These are phyloP conservation scores for Guadua angustifolia DNA, from an alignment of 176 grass and related monocot genomes.

Conservation along the genomic window DNA sequence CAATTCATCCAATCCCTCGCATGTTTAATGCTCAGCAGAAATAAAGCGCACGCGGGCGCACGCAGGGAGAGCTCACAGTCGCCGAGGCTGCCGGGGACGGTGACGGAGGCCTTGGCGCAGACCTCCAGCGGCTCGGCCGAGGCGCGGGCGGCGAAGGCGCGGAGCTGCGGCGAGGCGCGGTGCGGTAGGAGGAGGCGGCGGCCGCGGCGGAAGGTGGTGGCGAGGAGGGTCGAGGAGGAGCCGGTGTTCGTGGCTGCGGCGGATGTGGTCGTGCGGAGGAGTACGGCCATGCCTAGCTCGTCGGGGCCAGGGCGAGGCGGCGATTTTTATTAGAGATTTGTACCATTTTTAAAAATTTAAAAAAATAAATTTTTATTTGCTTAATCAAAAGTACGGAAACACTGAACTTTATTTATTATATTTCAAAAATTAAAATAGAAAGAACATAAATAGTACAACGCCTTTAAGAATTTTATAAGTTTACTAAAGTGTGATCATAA, in stretches of 20 bases:
- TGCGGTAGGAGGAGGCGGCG: constrained; percentile 10
- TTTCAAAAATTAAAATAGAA: too few relatives aligned
- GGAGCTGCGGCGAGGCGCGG: constrained; percentile 33
- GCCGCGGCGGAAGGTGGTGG: constrained; percentile 44
- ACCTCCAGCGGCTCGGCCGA: constrained; percentile 66
- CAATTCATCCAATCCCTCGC: neutral
- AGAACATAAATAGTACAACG: too few relatives aligned
- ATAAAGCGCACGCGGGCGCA: neutral
- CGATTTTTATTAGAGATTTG: too few relatives aligned
- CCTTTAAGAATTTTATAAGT: too few relatives aligned
- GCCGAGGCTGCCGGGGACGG: constrained; percentile 70
- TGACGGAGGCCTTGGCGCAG: constrained; percentile 72
- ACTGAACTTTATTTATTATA: too few relatives aligned
- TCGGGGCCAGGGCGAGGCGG: neutral
- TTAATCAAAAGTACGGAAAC: too few relatives aligned
- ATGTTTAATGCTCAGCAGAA: neutral
- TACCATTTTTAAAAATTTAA: too few relatives aligned
- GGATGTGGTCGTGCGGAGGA: constrained; percentile 37
- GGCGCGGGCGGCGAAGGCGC: constrained; percentile 1
- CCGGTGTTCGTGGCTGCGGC: neutral
- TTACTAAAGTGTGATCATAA: too few relatives aligned
- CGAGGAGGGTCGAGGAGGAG: constrained; percentile 40
- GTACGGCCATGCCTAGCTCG: constrained; percentile 37
- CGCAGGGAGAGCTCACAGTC: constrained; percentile 60
- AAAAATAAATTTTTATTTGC: too few relatives aligned